phyloP scores from a whole-genome alignment of 345 rosid species.

The Eucalyptus fibrosa region DNA sequence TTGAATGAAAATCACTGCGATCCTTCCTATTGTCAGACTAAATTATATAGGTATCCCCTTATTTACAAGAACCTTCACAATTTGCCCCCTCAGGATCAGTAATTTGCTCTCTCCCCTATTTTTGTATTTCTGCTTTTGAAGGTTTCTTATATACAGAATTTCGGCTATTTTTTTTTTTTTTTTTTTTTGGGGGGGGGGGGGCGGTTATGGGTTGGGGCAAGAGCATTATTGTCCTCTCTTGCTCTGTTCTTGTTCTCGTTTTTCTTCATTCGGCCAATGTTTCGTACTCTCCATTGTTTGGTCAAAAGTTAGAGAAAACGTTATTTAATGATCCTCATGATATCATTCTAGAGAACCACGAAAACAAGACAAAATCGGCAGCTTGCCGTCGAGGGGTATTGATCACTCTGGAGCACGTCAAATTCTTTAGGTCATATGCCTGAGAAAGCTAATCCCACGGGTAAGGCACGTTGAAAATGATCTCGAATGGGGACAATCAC shows the following conservation, averaged over 20 bases:
- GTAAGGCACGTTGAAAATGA: conserved; percentile 1
- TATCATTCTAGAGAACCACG: background rate
- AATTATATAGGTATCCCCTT: background rate
- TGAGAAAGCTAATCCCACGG: background rate
- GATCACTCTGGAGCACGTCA: background rate
- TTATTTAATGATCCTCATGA: background rate
- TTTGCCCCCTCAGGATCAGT: background rate
- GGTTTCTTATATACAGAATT: background rate
- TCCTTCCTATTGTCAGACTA: background rate
- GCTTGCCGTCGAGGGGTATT: background rate
- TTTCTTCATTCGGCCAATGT: background rate
- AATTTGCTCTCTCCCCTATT: background rate
- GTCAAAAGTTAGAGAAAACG: background rate
- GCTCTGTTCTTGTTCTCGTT: background rate
- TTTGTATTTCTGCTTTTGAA: background rate
- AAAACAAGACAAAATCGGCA: background rate
- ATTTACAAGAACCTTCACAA: background rate
- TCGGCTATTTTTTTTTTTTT: background rate
- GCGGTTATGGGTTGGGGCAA: background rate
- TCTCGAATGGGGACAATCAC: background rate
- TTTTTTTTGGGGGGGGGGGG: too few relatives aligned
- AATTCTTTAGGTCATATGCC: background rate
- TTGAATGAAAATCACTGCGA: background rate
- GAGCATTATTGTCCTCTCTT: background rate
- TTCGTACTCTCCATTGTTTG: background rate